Evolutionary conservation across 352 stramenopile genomes (phyloP), one percentile per base, ranked within the genome.

Genomic region (Pythium sp.): DNA sequence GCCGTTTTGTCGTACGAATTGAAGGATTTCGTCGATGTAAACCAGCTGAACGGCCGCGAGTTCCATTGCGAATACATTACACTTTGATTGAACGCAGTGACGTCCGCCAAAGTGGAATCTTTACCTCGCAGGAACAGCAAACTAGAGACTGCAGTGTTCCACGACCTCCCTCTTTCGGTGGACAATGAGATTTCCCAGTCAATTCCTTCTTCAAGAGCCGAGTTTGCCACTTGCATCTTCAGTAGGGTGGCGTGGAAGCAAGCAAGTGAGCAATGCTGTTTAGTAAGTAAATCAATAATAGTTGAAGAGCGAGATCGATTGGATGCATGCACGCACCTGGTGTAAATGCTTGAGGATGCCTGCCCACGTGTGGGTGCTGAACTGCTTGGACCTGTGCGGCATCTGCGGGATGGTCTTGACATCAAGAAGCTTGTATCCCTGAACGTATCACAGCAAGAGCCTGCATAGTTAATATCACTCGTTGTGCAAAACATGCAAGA

Each of bases 371-470:
- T 93, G 86, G 2, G 82, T 86, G 56, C 75, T 91, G 38, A 92
- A 93, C 58, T 82, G 70, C 60, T 91, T 89, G 1, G 86, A 93
- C 5, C 72, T 73, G 2, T 81, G 77, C 3, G 86, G 79, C 82
- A 93, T 90, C 62, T 88, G 69, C 11, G 85, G 85, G 24, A 84
- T 71, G 54, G 79, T 86, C 66, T 90, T 93, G 64, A 91, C 72
- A 68, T 91, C 81, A 28, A 93, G 64, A 12, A 93, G 68, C 47
- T 92, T 93, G 65, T 78, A 93, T 5, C 74, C 85, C 85, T 93
- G 60, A 9, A 6, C 3, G 1, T 38, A 54, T 15, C 12, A 34
- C 3, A n/a, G 1, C 15, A 38, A 12, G 9, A 38, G 24, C 5
- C 4, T 36, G 53, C n/a, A 0, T 0, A 41, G 15, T 24, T 6